A percentile compares a stretch with the other conserved stretches of the same genome.
These are phyloP conservation scores for Spizellomyces punctatus DNA, from an alignment of 192 early-diverging fungal genomes.

Conservation along the genomic window DNA sequence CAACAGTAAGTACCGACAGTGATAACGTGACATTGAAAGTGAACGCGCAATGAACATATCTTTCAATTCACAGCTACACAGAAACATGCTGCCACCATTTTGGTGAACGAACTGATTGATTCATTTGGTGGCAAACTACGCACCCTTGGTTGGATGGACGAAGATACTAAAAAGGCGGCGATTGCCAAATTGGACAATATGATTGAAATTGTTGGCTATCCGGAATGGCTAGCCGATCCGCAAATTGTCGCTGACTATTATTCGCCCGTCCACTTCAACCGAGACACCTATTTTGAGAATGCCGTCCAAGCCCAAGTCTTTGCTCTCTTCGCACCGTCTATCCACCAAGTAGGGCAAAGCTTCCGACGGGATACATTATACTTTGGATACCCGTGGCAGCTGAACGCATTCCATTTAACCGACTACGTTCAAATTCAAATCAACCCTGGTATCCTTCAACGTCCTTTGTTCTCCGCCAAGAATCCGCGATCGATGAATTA, in stretches of 20 bases:
- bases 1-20: constrained; percentile 29
- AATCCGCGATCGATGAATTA: constrained; percentile 68
- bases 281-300: constrained; percentile 63
- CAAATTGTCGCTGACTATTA: constrained; percentile 55
- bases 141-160: constrained; percentile 62
- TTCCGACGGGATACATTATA: constrained; percentile 39
- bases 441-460: constrained; percentile 63
- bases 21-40: constrained; percentile 2
- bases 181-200: constrained; percentile 61
- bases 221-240: constrained; percentile 60
- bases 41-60: constrained; percentile 1
- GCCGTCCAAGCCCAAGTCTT: constrained; percentile 51
- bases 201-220: constrained; percentile 66
- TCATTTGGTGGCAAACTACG: constrained; percentile 46
- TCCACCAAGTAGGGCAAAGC: constrained; percentile 22
- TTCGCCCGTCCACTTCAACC: constrained; percentile 49
- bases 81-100: constrained; percentile 30
- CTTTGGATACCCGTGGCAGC: constrained; percentile 41
- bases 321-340: constrained; percentile 38
- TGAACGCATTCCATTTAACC: constrained; percentile 46
- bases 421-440: constrained; percentile 49
- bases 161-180: constrained; percentile 51
- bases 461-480: constrained; percentile 59
- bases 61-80: constrained; percentile 35
- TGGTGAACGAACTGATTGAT: constrained; percentile 47